Conservation (phyloP, 331 rosid genomes). For the Quercus phellos region DNA sequence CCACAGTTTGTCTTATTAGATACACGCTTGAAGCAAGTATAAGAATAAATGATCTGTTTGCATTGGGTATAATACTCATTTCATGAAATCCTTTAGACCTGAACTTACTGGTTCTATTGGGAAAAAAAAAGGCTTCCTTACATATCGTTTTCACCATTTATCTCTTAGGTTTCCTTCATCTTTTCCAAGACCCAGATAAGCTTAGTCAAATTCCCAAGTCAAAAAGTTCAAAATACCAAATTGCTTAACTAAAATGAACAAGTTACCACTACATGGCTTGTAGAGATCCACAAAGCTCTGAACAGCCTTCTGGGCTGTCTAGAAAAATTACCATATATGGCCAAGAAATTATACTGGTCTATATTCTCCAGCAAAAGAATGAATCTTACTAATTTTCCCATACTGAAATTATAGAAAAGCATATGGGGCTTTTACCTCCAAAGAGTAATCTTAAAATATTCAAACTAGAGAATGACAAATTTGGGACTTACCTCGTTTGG, state of each 20-base stretch:
- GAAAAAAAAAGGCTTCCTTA: too few relatives aligned
- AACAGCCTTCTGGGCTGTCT: neutral
- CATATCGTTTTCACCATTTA: neutral
- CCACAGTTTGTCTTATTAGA: neutral
- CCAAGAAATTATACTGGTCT: neutral
- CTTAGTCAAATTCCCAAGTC: neutral
- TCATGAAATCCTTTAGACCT: too few relatives aligned
- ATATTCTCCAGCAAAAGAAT: neutral
- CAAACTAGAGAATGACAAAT: neutral
- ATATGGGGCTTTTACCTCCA: neutral
- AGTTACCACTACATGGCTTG: neutral
- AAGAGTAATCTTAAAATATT: neutral
- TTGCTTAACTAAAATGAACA: neutral
- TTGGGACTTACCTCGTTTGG: constrained; percentile 24
- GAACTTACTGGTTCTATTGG: neutral
- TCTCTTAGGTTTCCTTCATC: neutral
- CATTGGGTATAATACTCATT: too few relatives aligned
- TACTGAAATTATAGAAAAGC: neutral
- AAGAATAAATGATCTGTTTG: neutral
- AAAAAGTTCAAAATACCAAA: neutral
- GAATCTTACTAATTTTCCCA: neutral
- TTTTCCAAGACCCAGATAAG: neutral
- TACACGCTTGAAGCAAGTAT: neutral
- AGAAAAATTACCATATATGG: neutral
- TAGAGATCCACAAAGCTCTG: too few relatives aligned